Evolutionary conservation across 345 rosid genomes (phyloP).

Genomic region (Limnanthes douglasii): DNA sequence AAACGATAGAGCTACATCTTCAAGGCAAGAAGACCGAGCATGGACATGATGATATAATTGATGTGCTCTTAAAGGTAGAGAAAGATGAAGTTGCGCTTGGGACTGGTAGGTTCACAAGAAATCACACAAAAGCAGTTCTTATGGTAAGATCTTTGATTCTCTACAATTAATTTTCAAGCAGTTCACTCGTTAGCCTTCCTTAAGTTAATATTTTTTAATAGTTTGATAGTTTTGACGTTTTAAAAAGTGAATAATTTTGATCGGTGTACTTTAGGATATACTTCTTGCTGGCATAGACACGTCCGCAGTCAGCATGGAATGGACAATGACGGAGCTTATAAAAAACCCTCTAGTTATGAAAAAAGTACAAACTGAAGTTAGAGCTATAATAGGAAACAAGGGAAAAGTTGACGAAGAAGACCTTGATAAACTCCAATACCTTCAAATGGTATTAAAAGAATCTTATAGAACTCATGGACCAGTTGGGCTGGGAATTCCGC

Average conservation of each 20-base stretch:
- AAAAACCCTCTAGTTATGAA: slow-evolving; percentile 24
- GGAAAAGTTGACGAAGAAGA: slow-evolving; percentile 16
- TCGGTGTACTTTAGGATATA: slow-evolving; percentile 14
- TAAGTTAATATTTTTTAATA: no score
- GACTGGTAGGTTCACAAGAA: slow-evolving; percentile 9
- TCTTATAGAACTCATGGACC: slow-evolving; percentile 38
- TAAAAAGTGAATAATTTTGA: not conserved
- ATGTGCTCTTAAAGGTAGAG: slow-evolving; percentile 11
- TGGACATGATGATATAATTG: slow-evolving; percentile 19
- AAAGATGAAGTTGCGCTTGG: slow-evolving; percentile 14
- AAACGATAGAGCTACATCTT: slow-evolving; percentile 26
- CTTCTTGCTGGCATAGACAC: slow-evolving; percentile 12
- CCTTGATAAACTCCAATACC: slow-evolving; percentile 17
- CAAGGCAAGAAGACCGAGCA: slow-evolving; percentile 3
- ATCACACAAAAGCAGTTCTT: slow-evolving; percentile 16
- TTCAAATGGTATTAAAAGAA: slow-evolving; percentile 33
- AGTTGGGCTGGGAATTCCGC: slow-evolving; percentile 22
- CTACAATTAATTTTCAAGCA: no score
- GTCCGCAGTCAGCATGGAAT: slow-evolving; percentile 12
- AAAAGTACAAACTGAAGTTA: slow-evolving; percentile 25
- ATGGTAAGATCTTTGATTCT: slow-evolving; percentile 6
- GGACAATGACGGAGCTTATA: slow-evolving; percentile 35
- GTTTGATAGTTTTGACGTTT: not conserved
- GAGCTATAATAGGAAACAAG: slow-evolving; percentile 11
- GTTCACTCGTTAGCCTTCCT: no score